Conservation (phyloP, 805 yeast genomes). For the Saccharomycopsis oosterbeekiorum region DNA sequence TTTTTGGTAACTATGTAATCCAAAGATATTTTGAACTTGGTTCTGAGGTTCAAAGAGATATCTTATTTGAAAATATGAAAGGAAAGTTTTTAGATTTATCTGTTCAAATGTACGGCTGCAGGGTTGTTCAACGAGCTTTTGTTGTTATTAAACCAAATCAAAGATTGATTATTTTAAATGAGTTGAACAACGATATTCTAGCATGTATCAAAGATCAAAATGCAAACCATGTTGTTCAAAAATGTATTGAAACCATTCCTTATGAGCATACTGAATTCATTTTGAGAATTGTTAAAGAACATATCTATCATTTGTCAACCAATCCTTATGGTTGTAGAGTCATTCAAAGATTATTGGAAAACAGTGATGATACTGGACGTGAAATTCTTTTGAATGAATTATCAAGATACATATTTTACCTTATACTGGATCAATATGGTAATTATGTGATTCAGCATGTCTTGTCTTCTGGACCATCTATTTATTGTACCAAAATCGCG, state of each 20-base stretch:
- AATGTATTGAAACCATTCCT: conserved; percentile 81
- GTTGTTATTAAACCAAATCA: conserved; percentile 58
- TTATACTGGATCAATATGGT: conserved; percentile 95
- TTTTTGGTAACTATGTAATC: conserved; percentile 94
- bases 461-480: conserved; percentile 62
- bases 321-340: conserved; percentile 98
- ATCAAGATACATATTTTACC: conserved; percentile 56
- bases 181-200: conserved; percentile 52
- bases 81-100: conserved; percentile 70
- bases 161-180: conserved; percentile 59
- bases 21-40: conserved; percentile 91
- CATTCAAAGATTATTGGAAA: conserved; percentile 83
- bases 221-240: conserved; percentile 96
- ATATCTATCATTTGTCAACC: conserved; percentile 76
- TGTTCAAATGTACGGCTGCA: conserved; percentile 94
- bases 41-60: conserved; percentile 52
- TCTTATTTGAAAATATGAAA: conserved; percentile 59
- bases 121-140: conserved; percentile 91
- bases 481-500: conserved; percentile 46
- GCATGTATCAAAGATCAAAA: conserved; percentile 87
- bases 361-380: conserved; percentile 58
- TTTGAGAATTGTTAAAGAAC: conserved; percentile 55
- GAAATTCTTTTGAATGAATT: conserved; percentile 58
- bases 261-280: conserved; percentile 61
- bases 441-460: conserved; percentile 96